Evolutionary conservation across 495 filamentous ascomycete genomes (phyloP), one percentile per base, ranked within the genome.

Genomic region (Podospora australis): DNA sequence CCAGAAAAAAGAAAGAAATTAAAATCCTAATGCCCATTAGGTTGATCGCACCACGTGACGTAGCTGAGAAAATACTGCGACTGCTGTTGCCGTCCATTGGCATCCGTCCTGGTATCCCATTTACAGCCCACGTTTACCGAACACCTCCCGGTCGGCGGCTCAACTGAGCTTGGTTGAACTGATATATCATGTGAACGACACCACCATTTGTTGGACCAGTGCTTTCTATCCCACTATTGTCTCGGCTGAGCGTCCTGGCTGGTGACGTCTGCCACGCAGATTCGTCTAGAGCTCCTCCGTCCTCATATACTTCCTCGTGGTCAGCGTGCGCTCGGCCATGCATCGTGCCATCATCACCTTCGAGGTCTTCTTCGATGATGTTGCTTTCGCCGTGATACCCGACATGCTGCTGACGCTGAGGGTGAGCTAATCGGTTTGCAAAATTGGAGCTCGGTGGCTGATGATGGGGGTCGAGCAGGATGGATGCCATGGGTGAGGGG

Each of bases 81-180:
- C 3, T 26, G n/a, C 17, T 23, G 8, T 21, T 20, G 17, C 14
- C 25, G n/a, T n/a, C 34, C 32, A 22, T 44, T 3, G 26, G 19
- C 22, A 23, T n/a, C 38, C 14, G 10, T 13, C 36, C 19, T 16
- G 4, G 4, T 28, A 3, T 30, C 6, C 14, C 11, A 6, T 23
- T 8, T n/a, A 30, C 6, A n/a, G 17, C 17, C 36, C 9, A 19
- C 17, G 2, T 16, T 64, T 54, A 73, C 52, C 70, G 57, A 46
- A 70, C 60, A 0, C 68, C 69, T 26, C 69, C 55, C n/a, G 59
- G 60, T 28, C 60, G 50, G 11, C 65, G 59, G 24, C 87, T 84
- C 46, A 81, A 79, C 60, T 90, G 87, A 46, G 79, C 87, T 67
- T 84, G 89, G 62, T 90, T 86, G 63, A 95, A 95, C 62, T 97